Base-by-base conservation (phyloP, 2,329 filamentous ascomycete genomes). In the Sporothrix brasiliensis region DNA sequence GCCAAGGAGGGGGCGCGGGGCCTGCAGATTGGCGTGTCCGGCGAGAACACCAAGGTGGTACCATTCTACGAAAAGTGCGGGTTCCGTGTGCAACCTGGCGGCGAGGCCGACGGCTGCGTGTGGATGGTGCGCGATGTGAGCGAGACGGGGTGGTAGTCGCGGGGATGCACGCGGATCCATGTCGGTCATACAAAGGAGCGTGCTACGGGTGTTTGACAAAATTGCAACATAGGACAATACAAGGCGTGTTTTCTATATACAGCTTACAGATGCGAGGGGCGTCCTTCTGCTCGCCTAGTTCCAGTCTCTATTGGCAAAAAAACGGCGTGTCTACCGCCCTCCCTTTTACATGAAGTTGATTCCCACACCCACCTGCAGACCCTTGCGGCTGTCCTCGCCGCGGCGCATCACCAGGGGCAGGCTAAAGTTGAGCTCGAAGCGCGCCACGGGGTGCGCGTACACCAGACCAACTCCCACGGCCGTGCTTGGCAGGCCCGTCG, bases 381-480 rank as follows among this genome's bases (percentile, higher is more conserved):
- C 95, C 82, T 99, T 99, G 69, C 94, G 88, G 19, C 89, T 90
- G 75, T 95, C 90, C 81, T 99, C 95, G 49, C 93, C 93, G 73
- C 87, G 90, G 71, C 95, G 87, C 76, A 93, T 80, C 21, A 94
- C 90, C 71, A 99, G 79, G 1, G 95, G 95, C 74, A 99, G 80
- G 76, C 92, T 93, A 79, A 99, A 97, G 81, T 99, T 99, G 75
- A 99, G 84, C 83, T 99, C 95, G 74, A 99, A 97, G 70, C 95
- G 84, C 13, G 95, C 95, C 24, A 94, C 91, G 0, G 94, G 94
- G 77, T 98, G 94, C 3, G 94, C 95, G 78, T 99, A 99, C 0
- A 99, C 94, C 27, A 99, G 82, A 0, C 95, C 95, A 14, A 97
- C 81, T 34, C 95, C 95, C 1, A 93, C 94, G 1, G 94, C 91